Conservation (phyloP, 495 filamentous ascomycete genomes). For the Penicillium longicatenatum region DNA sequence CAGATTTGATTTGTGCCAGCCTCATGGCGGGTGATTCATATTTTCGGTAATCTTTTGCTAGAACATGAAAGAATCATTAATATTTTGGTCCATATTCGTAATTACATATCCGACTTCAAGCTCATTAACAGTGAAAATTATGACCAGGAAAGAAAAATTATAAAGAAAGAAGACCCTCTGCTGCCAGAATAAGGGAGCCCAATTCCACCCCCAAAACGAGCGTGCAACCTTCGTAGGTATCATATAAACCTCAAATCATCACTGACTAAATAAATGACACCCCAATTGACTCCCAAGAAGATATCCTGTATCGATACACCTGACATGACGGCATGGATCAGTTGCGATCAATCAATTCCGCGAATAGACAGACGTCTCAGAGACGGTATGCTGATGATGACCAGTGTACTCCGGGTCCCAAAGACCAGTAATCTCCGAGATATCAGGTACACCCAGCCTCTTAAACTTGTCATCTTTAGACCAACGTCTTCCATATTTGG, state of each 20-base stretch:
- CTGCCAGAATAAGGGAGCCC: background rate
- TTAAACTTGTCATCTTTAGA: constrained; percentile 13
- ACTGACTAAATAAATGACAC: background rate
- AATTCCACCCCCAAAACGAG: background rate
- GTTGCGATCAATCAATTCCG: background rate
- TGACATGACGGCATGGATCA: background rate
- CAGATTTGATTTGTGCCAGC: constrained; percentile 8
- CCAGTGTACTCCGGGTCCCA: background rate
- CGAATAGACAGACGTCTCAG: background rate
- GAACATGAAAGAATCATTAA: background rate
- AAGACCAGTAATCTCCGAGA: constrained; percentile 8
- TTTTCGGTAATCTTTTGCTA: background rate
- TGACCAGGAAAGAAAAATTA: background rate
- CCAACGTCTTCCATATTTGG: constrained; percentile 8
- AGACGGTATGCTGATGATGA: background rate
- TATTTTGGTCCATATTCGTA: background rate
- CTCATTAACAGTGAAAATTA: background rate
- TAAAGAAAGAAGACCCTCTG: background rate
- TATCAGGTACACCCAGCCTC: constrained; percentile 4
- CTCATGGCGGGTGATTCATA: constrained; percentile 7
- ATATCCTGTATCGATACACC: background rate
- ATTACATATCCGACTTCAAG: background rate
- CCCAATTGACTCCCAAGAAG: background rate
- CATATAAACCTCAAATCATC: background rate
- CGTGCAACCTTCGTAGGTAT: background rate